Percentiles rank a stretch among this genome's conserved stretches.
phyloP scores from a whole-genome alignment of 176 grass and related monocot genomes.

The Secale cereale region DNA sequence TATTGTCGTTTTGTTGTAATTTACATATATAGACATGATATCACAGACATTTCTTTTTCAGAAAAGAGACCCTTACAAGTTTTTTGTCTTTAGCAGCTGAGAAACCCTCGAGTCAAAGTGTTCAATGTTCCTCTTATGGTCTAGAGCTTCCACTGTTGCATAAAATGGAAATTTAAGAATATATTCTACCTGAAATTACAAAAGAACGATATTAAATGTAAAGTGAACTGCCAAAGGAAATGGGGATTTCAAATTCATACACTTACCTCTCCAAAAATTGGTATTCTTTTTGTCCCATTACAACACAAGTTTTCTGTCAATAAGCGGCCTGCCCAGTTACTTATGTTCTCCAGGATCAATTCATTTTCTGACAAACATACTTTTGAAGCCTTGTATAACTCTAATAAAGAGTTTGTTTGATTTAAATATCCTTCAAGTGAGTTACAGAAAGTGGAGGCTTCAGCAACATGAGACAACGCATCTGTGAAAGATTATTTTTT shows the following conservation, averaged over 20 bases:
- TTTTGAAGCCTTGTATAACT: slow-evolving; percentile 76
- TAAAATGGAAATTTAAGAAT: slow-evolving; percentile 60
- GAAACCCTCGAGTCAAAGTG: slow-evolving; percentile 25
- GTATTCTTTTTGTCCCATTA: not conserved
- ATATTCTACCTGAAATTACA: slow-evolving; percentile 48
- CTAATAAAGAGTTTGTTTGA: slow-evolving; percentile 52
- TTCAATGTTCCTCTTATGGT: slow-evolving; percentile 73
- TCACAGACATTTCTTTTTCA: too few species aligned
- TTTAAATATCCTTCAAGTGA: slow-evolving; percentile 60
- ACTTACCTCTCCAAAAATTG: slow-evolving; percentile 39
- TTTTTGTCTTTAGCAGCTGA: slow-evolving; percentile 38
- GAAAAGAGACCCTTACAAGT: slow-evolving; percentile 33
- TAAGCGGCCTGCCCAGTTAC: slow-evolving; percentile 48
- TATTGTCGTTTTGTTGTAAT: slow-evolving; percentile 4
- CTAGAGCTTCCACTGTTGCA: slow-evolving; percentile 54
- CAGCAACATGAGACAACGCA: slow-evolving; percentile 39
- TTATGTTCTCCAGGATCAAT: slow-evolving; percentile 50
- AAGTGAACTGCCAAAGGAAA: not conserved
- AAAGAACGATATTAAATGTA: not conserved
- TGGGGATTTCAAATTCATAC: not conserved
- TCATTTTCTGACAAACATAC: slow-evolving; percentile 48
- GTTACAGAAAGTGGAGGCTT: slow-evolving; percentile 33
- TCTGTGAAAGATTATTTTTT: slow-evolving; percentile 28
- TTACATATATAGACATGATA: not conserved
- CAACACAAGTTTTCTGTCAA: slow-evolving; percentile 39